These are phyloP conservation scores for Crassisporium funariophilum DNA, from an alignment of 768 basidiomycete species.

Conservation along the genomic window DNA sequence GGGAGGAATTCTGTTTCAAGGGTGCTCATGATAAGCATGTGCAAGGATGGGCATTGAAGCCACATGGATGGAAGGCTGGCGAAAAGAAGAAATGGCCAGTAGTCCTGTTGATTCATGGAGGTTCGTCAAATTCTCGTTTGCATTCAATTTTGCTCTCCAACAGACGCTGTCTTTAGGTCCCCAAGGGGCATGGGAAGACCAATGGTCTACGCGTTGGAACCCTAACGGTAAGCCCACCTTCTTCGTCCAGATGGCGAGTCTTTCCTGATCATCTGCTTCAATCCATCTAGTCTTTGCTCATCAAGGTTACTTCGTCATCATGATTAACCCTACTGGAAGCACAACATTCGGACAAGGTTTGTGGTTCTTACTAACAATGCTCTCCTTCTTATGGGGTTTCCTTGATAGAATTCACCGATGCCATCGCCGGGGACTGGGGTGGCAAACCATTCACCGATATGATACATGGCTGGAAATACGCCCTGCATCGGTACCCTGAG, in stretches of 20 bases:
- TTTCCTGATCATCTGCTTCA: background rate
- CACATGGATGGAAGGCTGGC: slow-evolving; percentile 69
- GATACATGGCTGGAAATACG: slow-evolving; percentile 72
- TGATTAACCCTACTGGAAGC: slow-evolving; percentile 93
- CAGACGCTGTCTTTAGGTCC: slow-evolving; percentile 44
- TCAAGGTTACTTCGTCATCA: slow-evolving; percentile 86
- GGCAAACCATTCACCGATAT: slow-evolving; percentile 84
- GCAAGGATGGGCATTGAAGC: slow-evolving; percentile 86
- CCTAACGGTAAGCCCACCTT: slow-evolving; percentile 59
- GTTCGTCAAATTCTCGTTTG: slow-evolving; percentile 26
- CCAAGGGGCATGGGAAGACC: slow-evolving; percentile 86
- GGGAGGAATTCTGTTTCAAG: slow-evolving; percentile 88
- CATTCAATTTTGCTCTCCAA: background rate
- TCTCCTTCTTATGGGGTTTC: background rate
- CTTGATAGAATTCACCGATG: slow-evolving; percentile 71
- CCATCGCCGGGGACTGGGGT: slow-evolving; percentile 80
- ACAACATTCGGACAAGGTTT: slow-evolving; percentile 90
- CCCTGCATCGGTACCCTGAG: slow-evolving; percentile 68
- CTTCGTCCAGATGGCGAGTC: background rate
- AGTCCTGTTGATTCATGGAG: slow-evolving; percentile 82
- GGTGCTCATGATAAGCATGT: slow-evolving; percentile 76
- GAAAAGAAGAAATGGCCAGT: slow-evolving; percentile 78
- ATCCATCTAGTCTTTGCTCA: slow-evolving; percentile 65
- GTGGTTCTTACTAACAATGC: background rate
- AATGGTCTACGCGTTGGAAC: slow-evolving; percentile 94